A percentile compares a stretch with the other conserved stretches of the same genome.
These are phyloP conservation scores for Vaccinium myrtillus DNA, from an alignment of 148 eudicot genomes.

Conservation along the genomic window DNA sequence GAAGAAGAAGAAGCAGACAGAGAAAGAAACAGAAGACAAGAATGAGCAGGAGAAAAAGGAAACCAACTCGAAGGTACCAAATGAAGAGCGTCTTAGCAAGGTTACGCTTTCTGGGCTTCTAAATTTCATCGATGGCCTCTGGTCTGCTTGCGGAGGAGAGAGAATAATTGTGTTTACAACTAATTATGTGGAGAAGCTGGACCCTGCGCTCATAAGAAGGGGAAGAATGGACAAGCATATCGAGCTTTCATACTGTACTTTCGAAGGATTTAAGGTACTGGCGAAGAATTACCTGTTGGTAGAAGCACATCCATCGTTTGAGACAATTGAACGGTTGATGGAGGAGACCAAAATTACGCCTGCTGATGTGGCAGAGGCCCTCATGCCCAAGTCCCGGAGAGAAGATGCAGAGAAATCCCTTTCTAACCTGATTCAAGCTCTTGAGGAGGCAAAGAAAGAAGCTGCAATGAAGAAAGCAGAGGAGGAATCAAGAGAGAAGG, in stretches of 20 bases:
- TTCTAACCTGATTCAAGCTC: constrained; percentile 34
- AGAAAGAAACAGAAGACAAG: constrained; percentile 20
- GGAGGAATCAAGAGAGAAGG: constrained; percentile 12
- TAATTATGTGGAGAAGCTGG: constrained; percentile 52
- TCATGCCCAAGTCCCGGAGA: constrained; percentile 40
- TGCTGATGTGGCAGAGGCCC: constrained; percentile 52
- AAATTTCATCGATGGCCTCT: constrained; percentile 43
- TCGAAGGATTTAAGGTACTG: constrained; percentile 53
- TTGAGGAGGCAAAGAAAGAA: constrained; percentile 30
- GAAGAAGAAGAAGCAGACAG: constrained; percentile 29
- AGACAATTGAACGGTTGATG: constrained; percentile 25
- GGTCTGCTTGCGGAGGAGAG: constrained; percentile 63
- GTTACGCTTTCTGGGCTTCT: constrained; percentile 41
- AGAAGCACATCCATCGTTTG: constrained; percentile 41
- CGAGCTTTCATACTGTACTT: constrained; percentile 49
- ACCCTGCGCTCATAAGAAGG: constrained; percentile 54
- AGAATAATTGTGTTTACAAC: constrained; percentile 56
- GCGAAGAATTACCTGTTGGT: constrained; percentile 49
- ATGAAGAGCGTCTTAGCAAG: constrained; percentile 24
- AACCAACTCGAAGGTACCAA: not conserved
- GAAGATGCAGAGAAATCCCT: constrained; percentile 34
- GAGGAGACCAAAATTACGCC: constrained; percentile 36
- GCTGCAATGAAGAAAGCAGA: not conserved
- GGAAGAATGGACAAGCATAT: constrained; percentile 70
- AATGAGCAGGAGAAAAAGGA: constrained; percentile 15